Conservation (phyloP, 139 green algal species). For the Haematococcus lacustris region DNA sequence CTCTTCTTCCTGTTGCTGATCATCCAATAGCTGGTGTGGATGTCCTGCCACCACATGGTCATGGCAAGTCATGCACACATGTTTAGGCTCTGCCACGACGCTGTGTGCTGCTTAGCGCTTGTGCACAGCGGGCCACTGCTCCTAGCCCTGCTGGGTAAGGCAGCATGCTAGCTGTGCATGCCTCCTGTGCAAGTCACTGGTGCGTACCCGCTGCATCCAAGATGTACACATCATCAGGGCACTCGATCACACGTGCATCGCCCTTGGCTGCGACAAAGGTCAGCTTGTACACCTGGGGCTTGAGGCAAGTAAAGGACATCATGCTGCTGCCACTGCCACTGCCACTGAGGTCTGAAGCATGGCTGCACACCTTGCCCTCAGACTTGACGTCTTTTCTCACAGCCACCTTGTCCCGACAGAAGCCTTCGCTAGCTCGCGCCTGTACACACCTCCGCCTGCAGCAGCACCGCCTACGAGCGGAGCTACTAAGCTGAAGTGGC, state of each 20-base stretch:
- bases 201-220: slow-evolving; percentile 57
- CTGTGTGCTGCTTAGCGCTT: not conserved
- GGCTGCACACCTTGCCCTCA: slow-evolving; percentile 28
- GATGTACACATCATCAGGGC: slow-evolving; percentile 79
- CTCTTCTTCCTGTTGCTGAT: not conserved
- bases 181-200: not conserved
- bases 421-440: slow-evolving; percentile 31
- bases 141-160: not conserved
- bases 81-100: not conserved
- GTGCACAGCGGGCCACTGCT: not conserved
- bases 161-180: not conserved
- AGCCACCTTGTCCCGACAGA: slow-evolving; percentile 68
- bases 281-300: slow-evolving; percentile 37
- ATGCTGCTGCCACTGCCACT: not conserved
- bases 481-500: too few relatives aligned
- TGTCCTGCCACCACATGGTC: not conserved
- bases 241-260: slow-evolving; percentile 36
- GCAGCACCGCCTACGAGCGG: too few relatives aligned
- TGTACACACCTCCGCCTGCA: too few relatives aligned
- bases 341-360: not conserved
- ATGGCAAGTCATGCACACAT: not conserved
- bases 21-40: not conserved
- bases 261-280: slow-evolving; percentile 61
- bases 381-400: slow-evolving; percentile 18
- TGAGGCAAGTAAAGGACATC: not conserved